A percentile compares a stretch with the other conserved stretches of the same genome.
These are phyloP conservation scores for Aureobasidium subglaciale DNA, from an alignment of 2,329 filamentous ascomycete species.

Conservation along the genomic window DNA sequence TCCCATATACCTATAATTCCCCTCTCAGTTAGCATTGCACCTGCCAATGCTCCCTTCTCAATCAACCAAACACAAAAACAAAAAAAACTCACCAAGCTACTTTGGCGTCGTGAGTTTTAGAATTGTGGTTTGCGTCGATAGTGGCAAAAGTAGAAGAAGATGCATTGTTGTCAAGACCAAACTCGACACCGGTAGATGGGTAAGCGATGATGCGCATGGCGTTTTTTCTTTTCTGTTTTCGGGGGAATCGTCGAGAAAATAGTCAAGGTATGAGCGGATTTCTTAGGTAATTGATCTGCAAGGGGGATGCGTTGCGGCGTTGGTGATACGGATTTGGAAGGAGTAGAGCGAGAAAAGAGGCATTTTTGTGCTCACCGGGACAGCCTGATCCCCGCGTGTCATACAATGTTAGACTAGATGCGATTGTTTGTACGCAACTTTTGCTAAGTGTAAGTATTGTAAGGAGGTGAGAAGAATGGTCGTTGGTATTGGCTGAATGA, in stretches of 20 bases:
- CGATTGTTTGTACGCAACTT: background rate
- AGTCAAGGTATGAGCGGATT: background rate
- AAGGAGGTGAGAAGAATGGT: background rate
- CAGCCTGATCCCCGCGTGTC: background rate
- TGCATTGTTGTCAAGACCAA: background rate
- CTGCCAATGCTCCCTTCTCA: too few species aligned
- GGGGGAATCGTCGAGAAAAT: too few species aligned
- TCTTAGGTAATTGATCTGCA: slow-evolving; percentile 7
- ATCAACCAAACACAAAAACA: background rate
- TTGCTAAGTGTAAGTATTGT: background rate
- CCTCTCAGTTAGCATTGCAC: too few species aligned
- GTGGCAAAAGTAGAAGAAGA: background rate
- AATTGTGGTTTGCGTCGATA: background rate
- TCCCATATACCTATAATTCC: slow-evolving; percentile 3
- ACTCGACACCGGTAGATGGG: background rate
- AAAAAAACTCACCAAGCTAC: background rate
- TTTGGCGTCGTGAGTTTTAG: background rate
- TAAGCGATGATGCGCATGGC: slow-evolving; percentile 1
- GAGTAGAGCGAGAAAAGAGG: background rate
- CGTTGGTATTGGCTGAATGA: background rate
- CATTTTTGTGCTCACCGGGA: background rate
- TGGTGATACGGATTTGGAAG: background rate
- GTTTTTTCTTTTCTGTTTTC: background rate
- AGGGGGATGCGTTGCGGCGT: background rate
- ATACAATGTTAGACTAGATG: background rate